Base-by-base conservation (phyloP, 139 green algal species). In the Volvox africanus region DNA sequence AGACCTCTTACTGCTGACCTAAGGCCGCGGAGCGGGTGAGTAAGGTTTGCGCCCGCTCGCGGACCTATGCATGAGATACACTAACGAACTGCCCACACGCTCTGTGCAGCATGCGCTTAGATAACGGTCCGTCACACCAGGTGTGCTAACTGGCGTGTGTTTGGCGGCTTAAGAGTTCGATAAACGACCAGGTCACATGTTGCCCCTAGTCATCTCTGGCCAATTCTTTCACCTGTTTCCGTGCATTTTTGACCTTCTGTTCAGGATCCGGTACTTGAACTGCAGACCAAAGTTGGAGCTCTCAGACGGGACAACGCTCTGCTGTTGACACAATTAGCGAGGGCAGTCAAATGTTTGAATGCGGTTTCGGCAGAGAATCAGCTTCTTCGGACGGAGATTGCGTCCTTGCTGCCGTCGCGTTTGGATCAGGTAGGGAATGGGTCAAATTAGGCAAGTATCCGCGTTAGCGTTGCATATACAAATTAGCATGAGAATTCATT, bases 321-420 rank as follows among this genome's bases (percentile, higher is more conserved):
- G 17, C 69, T 90, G 18, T 21, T 90, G 50, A 90, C 86, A 1
- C 86, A 90, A 30, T 18, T 90, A 1, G 86, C 86, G 0, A 73
- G 86, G 2, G 86, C 86, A 1, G 86, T 69, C 20, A 90, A 90
- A 55, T 90, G 86, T 44, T 76, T 90, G 3, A 90, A 84, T 67
- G 86, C 86, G 1, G 86, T 90, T 33, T 65, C 71, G 16, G 32
- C 86, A 26, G 86, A 90, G 30, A 76, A 90, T 33, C 30, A 83
- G 35, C 32, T 90, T 32, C 55, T 90, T 16, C 65, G 65, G 50
- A 83, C 86, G 6, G 86, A 90, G 26, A 81, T 90, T 28, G 73
- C 78, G 0, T 82, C 69, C 18, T 69, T 82, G n/a, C 62, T 87
- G 30, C 80, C 79, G 24, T 22, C 50, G 71, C 19, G 20, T 24